Evolutionary conservation across 2,329 filamentous ascomycete species (phyloP), one percentile per base, ranked within the genome.

Genomic region (Penicillium sumatraense): DNA sequence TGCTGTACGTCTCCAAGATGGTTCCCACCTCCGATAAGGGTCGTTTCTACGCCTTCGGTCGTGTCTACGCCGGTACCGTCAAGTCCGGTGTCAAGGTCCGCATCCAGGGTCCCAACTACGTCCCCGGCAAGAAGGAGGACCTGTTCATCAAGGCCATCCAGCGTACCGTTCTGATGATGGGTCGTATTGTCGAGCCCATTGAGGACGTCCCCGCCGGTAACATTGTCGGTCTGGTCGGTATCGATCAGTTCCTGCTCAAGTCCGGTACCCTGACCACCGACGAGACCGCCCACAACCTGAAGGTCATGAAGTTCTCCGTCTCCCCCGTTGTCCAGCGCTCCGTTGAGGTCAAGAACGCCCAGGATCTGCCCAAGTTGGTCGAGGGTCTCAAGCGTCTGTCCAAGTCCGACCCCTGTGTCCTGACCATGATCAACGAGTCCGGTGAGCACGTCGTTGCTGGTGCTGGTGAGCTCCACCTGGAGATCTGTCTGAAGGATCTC

Each of bases 1-100:
- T 99, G 95, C 86, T 98, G 70, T 99, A 99, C 90, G 93, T 99
- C 80, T 99, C 95, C 80, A 99, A 99, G 91, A 99, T 99, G 95
- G 95, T 99, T 75, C 95, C 95, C 74, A 99, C 95, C 70, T 96
- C 92, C 72, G 95, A 99, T 78, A 98, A 97, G 89, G 95, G 95
- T 81, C 93, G 95, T 83, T 99, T 99, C 91, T 99, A 97, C 84
- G 95, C 95, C 79, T 99, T 99, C 84, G 95, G 95, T 83, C 95
- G 95, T 96, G 95, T 99, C 83, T 99, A 98, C 87, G 85, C 95
- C 71, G 95, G 95, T 90, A 98, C 93, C 77, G 95, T 97, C 84
- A 86, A 86, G 75, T 98, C 95, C 69, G 95, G 95, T 84, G 85
- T 98, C 73, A 98, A 98, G 89, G 95, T 99, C 87, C 95, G 95